Evolutionary conservation across 192 early-diverging fungal species (phyloP), one percentile per base, ranked within the genome.

Genomic region (Coemansia sp.): DNA sequence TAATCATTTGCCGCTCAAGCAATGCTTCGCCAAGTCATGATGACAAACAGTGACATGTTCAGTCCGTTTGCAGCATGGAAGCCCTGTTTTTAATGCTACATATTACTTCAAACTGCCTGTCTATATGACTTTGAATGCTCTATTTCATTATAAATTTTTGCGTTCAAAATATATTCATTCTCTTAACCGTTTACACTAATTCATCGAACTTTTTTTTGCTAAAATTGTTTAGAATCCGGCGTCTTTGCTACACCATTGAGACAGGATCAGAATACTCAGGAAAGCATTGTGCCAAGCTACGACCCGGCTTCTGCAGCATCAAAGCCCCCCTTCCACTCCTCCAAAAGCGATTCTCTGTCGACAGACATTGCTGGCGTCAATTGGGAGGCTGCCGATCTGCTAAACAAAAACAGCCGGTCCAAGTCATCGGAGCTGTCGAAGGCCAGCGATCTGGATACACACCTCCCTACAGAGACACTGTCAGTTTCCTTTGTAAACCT

Each of bases 401-500:
- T 56, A 32, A 56, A 56, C 55, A 32, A 29, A 56, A 7, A 28
- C 14, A 16, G 12, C 16, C 11, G 30, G 29, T 32, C 55, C 29
- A 11, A 31, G n/a, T 56, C 55, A 7, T 34, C 33, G 10, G 38
- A 60, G 34, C 17, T 36, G 17, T 20, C 34, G 16, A 60, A 36
- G 33, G 34, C 50, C 10, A 52, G 45, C 31, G 30, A 49, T 50
- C 17, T 52, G 5, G 38, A 65, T 49, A 28, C 54, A 29, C 33
- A 60, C 14, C 40, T 76, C 16, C 22, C 64, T 30, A 22, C 32
- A 16, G 61, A 60, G 29, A 8, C 61, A 17, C 45, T 68, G 1
- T 50, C 64, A 5, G 34, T 58, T 20, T 52, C 74, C 8, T 76
- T 70, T 40, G 57, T 62, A 16, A 71, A 58, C 22, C 61, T 65